phyloP scores from a whole-genome alignment of 257 asterid genomes.

The Misopates orontium region DNA sequence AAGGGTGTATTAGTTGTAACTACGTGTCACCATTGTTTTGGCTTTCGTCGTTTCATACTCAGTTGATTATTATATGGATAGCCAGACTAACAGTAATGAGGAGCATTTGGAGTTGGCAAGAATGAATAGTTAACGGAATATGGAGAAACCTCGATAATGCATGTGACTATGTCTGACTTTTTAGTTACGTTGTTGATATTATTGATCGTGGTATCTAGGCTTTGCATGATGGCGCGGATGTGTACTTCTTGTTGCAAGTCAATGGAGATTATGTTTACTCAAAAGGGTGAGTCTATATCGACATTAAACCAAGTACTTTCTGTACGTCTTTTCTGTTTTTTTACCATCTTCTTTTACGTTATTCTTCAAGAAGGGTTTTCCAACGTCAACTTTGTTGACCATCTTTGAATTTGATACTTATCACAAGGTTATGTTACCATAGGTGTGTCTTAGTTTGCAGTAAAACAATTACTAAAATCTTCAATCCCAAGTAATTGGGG shows the following conservation, averaged over 20 bases:
- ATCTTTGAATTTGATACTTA: slow-evolving; percentile 1
- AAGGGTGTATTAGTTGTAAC: no score
- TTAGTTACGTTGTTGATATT: slow-evolving; percentile 19
- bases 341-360: slow-evolving; percentile 1
- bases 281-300: slow-evolving; percentile 58
- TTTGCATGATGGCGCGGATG: slow-evolving; percentile 76
- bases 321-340: not conserved
- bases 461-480: not conserved
- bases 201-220: slow-evolving; percentile 46
- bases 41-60: no score
- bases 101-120: no score
- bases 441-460: not conserved
- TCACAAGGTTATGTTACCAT: not conserved
- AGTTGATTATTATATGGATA: no score
- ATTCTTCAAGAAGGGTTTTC: slow-evolving; percentile 2
- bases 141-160: not conserved
- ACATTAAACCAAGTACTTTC: not conserved
- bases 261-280: slow-evolving; percentile 68
- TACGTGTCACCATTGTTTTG: no score
- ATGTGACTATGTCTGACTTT: slow-evolving; percentile 13
- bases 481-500: no score
- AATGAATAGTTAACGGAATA: not conserved
- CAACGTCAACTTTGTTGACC: not conserved
- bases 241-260: slow-evolving; percentile 77
- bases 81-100: no score